A percentile compares a stretch with the other conserved stretches of the same genome.
Evolutionary conservation across 495 filamentous ascomycete species (phyloP).

Genomic region (Xylaria castorea): DNA sequence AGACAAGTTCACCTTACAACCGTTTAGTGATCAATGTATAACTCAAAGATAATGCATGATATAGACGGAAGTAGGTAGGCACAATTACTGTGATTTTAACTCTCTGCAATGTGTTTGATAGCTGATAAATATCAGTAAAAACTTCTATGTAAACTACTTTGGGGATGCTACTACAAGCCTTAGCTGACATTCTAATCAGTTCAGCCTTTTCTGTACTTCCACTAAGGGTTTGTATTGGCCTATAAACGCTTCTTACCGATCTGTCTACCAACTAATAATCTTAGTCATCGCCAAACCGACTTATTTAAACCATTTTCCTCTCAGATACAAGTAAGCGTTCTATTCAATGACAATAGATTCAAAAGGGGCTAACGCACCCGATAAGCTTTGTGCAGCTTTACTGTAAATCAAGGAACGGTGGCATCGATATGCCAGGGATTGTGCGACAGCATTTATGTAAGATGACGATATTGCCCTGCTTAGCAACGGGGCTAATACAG

Average conservation of each 20-base stretch:
- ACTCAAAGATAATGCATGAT: no score
- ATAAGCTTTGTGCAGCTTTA: background rate
- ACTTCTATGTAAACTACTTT: background rate
- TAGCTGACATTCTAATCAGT: background rate
- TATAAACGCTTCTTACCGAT: background rate
- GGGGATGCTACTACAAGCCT: background rate
- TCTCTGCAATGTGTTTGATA: no score
- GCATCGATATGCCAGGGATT: background rate
- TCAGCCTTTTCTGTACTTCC: background rate
- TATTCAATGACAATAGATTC: background rate
- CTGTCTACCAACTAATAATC: background rate
- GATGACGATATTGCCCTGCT: constrained; percentile 3
- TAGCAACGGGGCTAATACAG: background rate
- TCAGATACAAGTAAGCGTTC: background rate
- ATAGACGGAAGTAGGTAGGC: background rate
- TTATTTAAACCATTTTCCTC: background rate
- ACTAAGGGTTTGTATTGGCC: background rate
- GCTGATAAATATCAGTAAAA: background rate
- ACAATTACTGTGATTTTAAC: background rate
- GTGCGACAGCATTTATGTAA: background rate
- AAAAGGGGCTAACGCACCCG: background rate
- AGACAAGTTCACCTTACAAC: no score
- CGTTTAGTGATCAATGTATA: no score
- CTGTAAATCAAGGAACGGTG: background rate
- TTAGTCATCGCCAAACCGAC: background rate